A percentile compares a stretch with the other conserved stretches of the same genome.
Conservation (phyloP, 148 eudicot genomes). For the Bassia scoparia region DNA sequence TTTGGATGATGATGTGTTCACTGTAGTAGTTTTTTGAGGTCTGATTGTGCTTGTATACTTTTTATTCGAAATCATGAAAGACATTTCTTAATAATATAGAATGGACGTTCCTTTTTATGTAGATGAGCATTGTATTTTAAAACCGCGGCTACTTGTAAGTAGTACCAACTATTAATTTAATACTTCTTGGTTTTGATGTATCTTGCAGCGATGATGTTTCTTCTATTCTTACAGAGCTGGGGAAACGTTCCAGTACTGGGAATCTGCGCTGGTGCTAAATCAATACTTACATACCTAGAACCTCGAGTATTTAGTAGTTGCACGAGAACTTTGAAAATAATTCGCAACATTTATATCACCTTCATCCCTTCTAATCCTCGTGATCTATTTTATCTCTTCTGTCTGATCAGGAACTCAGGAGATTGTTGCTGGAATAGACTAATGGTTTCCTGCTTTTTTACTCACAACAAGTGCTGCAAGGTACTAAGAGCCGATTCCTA, state of each 20-base stretch:
- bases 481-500: slow-evolving; percentile 36
- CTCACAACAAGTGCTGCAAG: slow-evolving; percentile 79
- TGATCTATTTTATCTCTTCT: slow-evolving; percentile 12
- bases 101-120: neutral
- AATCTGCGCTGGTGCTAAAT: slow-evolving; percentile 90
- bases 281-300: slow-evolving; percentile 92
- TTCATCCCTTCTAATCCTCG: neutral
- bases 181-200: slow-evolving; percentile 2
- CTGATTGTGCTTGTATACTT: neutral
- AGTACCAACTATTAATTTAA: no score
- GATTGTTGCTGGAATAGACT: slow-evolving; percentile 88
- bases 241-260: slow-evolving; percentile 88
- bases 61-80: neutral
- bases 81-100: slow-evolving; percentile 1
- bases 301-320: slow-evolving; percentile 88
- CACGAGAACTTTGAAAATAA: neutral
- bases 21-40: neutral
- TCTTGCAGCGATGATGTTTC: slow-evolving; percentile 83
- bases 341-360: neutral
- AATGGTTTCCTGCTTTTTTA: slow-evolving; percentile 93
- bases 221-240: slow-evolving; percentile 94
- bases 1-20: neutral
- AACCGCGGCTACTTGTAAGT: no score
- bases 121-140: neutral
- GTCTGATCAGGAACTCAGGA: slow-evolving; percentile 83